Conservation (phyloP, 2,329 filamentous ascomycete species). For the Cladophialophora bantiana region DNA sequence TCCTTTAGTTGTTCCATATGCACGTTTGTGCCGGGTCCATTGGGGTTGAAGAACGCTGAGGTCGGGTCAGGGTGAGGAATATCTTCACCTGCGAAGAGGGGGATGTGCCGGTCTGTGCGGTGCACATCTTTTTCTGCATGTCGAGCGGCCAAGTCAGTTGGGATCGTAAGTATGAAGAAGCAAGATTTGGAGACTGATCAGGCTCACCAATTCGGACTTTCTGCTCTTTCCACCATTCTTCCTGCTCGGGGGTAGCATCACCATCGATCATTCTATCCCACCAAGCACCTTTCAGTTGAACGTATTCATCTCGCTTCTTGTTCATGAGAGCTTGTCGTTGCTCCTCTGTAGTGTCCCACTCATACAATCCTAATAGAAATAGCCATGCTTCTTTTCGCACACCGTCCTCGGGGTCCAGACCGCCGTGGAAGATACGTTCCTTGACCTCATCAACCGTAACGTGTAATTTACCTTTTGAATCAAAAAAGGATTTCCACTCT, state of each 20-base stretch:
- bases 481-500: constrained; percentile 94
- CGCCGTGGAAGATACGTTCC: constrained; percentile 95
- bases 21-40: constrained; percentile 90
- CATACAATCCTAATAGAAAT: constrained; percentile 87
- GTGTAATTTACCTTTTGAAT: constrained; percentile 73
- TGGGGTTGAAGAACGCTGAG: constrained; percentile 88
- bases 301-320: constrained; percentile 88
- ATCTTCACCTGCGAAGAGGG: constrained; percentile 95
- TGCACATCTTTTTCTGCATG: constrained; percentile 95
- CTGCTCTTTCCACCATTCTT: constrained; percentile 97
- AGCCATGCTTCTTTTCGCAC: constrained; percentile 97
- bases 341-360: constrained; percentile 88
- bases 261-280: constrained; percentile 92
- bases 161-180: constrained; percentile 51
- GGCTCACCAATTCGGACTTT: constrained; percentile 85
- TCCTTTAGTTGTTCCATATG: constrained; percentile 99
- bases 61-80: constrained; percentile 95
- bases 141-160: constrained; percentile 54
- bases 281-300: constrained; percentile 91
- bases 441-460: constrained; percentile 92
- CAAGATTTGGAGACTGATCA: constrained; percentile 13
- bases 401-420: constrained; percentile 84
- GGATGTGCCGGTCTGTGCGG: constrained; percentile 90
- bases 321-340: constrained; percentile 84
- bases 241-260: constrained; percentile 77